These are phyloP conservation scores for Lotmaria passim DNA, from an alignment of 208 protist genomes.

Conservation along the genomic window DNA sequence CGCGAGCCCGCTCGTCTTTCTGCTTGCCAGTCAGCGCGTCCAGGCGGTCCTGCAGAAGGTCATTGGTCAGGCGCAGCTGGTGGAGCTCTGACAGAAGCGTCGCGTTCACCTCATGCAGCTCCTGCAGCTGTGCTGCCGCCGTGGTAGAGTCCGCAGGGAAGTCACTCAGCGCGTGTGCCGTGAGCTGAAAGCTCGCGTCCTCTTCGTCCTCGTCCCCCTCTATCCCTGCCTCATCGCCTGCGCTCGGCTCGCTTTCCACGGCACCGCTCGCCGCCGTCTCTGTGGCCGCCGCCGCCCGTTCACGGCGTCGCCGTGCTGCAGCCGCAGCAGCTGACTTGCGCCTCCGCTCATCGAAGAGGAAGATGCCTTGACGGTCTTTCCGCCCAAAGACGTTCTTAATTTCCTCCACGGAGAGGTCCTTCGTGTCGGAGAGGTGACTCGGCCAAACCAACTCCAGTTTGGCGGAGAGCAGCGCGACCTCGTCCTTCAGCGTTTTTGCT, in stretches of 20 bases:
- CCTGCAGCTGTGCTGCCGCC: slow-evolving; percentile 60
- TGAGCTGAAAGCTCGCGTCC: slow-evolving; percentile 29
- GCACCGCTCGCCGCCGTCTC: neutral
- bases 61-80: slow-evolving; percentile 74
- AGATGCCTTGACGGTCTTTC: slow-evolving; percentile 31
- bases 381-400: slow-evolving; percentile 64
- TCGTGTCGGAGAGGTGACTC: slow-evolving; percentile 68
- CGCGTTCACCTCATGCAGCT: slow-evolving; percentile 86
- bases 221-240: neutral
- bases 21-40: slow-evolving; percentile 31
- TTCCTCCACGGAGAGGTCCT: slow-evolving; percentile 63
- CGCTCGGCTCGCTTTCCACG: slow-evolving; percentile 6
- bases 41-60: slow-evolving; percentile 71
- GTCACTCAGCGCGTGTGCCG: slow-evolving; percentile 14
- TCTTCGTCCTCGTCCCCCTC: neutral
- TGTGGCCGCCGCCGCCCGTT: neutral
- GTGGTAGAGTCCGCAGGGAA: slow-evolving; percentile 45
- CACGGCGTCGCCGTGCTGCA: slow-evolving; percentile 5
- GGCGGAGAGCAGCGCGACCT: slow-evolving; percentile 59
- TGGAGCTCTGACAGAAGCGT: slow-evolving; percentile 70
- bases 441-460: slow-evolving; percentile 90
- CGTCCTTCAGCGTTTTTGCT: slow-evolving; percentile 42
- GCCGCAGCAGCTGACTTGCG: slow-evolving; percentile 2
- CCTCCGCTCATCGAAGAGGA: slow-evolving; percentile 35
- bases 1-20: slow-evolving; percentile 41